Evolutionary conservation across 1,139 yeast species (phyloP).

Genomic region (Diutina neorugosa): DNA sequence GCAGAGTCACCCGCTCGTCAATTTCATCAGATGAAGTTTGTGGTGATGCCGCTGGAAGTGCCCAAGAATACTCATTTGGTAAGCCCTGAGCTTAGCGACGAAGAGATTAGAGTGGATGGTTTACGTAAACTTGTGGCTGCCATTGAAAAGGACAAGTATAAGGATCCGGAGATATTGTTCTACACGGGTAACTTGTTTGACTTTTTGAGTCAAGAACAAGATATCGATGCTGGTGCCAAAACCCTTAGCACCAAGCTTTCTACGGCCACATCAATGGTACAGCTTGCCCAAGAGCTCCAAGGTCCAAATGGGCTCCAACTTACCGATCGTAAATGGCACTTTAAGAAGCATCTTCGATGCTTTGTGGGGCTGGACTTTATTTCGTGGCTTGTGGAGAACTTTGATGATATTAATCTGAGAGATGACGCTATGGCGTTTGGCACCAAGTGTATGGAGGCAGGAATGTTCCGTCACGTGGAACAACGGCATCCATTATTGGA

Average conservation of each 20-base stretch:
- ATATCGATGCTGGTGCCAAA: slow-evolving; percentile 20
- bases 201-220: slow-evolving; percentile 42
- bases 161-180: slow-evolving; percentile 65
- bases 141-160: slow-evolving; percentile 48
- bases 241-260: slow-evolving; percentile 22
- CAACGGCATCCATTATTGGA: slow-evolving; percentile 74
- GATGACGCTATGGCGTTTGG: slow-evolving; percentile 81
- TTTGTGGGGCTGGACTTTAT: slow-evolving; percentile 82
- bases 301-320: slow-evolving; percentile 50
- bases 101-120: slow-evolving; percentile 84
- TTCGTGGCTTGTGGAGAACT: slow-evolving; percentile 68
- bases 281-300: slow-evolving; percentile 58
- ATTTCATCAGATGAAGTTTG: slow-evolving; percentile 67
- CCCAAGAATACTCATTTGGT: slow-evolving; percentile 43
- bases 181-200: slow-evolving; percentile 79
- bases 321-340: slow-evolving; percentile 85
- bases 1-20: slow-evolving; percentile 39
- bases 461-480: slow-evolving; percentile 71
- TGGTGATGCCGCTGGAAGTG: slow-evolving; percentile 62
- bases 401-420: slow-evolving; percentile 65
- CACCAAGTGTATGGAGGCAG: slow-evolving; percentile 57
- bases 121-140: slow-evolving; percentile 56
- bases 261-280: slow-evolving; percentile 23
- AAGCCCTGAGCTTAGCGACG: slow-evolving; percentile 58
- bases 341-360: slow-evolving; percentile 65